Evolutionary conservation across 768 basidiomycete species (phyloP).

Genomic region (Multifurca ochricompacta): DNA sequence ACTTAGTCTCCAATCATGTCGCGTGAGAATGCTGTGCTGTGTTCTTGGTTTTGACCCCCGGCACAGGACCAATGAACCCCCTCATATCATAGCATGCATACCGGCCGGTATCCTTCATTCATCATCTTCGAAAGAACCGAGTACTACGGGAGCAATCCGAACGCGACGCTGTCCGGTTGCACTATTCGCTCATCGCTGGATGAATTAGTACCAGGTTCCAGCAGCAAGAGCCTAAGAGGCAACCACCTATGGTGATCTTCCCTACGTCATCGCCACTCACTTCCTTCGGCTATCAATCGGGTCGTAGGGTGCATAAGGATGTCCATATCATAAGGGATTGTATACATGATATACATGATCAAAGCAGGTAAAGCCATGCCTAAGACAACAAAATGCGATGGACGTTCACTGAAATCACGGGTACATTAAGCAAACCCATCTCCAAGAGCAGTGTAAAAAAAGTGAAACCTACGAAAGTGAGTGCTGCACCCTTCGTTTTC

Average conservation of each 20-base stretch:
- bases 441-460: not conserved
- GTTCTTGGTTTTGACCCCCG: not conserved
- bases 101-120: not conserved
- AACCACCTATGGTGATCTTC: too few species aligned
- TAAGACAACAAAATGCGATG: not conserved
- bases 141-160: constrained; percentile 4
- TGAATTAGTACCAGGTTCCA: not conserved
- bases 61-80: not conserved
- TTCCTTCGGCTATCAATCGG: not conserved
- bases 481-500: constrained; percentile 97
- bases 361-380: constrained; percentile 2
- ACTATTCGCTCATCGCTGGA: constrained; percentile 2
- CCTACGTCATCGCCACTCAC: not conserved
- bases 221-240: not conserved
- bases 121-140: not conserved
- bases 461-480: constrained; percentile 76
- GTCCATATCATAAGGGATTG: constrained; percentile 14
- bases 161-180: constrained; percentile 7
- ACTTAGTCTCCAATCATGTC: not conserved
- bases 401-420: constrained; percentile 11
- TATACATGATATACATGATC: constrained; percentile 18
- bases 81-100: not conserved
- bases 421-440: not conserved
- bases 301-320: constrained; percentile 8
- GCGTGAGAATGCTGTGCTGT: not conserved